Conservation (phyloP, 2,329 filamentous ascomycete species). For the Didymellaceae sp. region DNA sequence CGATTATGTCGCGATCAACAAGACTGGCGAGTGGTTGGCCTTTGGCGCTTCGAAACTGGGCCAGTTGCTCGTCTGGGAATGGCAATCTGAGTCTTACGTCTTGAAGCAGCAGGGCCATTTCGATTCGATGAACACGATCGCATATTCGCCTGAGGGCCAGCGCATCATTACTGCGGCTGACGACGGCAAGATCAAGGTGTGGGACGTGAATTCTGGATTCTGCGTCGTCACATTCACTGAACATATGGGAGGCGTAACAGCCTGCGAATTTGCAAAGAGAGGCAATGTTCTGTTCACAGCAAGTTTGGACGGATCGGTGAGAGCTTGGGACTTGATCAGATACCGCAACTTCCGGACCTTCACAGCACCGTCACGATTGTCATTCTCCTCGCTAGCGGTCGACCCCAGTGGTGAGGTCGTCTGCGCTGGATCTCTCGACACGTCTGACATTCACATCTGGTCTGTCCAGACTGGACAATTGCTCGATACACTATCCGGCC, state of each 20-base stretch:
- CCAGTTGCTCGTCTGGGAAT: conserved; percentile 98
- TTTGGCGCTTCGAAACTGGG: conserved; percentile 95
- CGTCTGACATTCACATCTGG: conserved; percentile 98
- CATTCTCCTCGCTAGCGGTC: conserved; percentile 94
- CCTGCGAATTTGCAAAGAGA: conserved; percentile 92
- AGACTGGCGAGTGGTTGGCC: conserved; percentile 93
- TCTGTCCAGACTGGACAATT: conserved; percentile 97
- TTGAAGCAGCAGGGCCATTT: conserved; percentile 98
- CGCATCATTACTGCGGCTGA: conserved; percentile 92
- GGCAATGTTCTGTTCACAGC: conserved; percentile 96
- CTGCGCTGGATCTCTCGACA: conserved; percentile 92
- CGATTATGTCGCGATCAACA: conserved; percentile 92
- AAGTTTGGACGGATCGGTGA: conserved; percentile 89
- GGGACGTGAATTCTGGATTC: conserved; percentile 96
- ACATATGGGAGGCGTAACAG: conserved; percentile 91
- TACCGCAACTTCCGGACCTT: conserved; percentile 98
- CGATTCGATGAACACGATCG: conserved; percentile 90
- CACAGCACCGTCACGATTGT: conserved; percentile 87
- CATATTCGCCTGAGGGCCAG: conserved; percentile 92
- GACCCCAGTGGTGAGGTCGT: conserved; percentile 97
- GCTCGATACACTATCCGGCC: conserved; percentile 86
- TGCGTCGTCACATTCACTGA: conserved; percentile 98
- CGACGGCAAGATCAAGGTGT: conserved; percentile 98
- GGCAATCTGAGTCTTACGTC: conserved; percentile 99
- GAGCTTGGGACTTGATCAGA: conserved; percentile 94